Evolutionary conservation across 495 filamentous ascomycete species (phyloP), one percentile per base, ranked within the genome.

Genomic region (Aspergillus asperescens): DNA sequence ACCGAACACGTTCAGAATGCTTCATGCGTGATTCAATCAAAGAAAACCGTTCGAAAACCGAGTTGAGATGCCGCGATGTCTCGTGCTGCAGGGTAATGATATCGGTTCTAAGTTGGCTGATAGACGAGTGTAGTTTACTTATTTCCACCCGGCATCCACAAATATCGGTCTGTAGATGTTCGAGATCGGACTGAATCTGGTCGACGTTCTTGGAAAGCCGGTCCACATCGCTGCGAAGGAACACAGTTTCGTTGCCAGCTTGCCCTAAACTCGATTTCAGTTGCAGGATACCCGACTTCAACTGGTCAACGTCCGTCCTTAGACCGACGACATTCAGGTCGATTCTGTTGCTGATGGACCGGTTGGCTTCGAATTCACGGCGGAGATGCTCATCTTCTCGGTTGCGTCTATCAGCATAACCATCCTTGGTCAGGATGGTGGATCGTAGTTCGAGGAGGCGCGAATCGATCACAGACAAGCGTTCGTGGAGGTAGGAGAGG

Each of bases 371-470:
- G 23, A 74, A 74, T 54, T 74, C 71, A 2, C 69, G 69, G 35
- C 71, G 71, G 35, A 74, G 60, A 44, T 72, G 63, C 13, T 71
- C 60, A 46, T 74, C 71, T 55, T 74, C 71, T 18, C 71, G 68
- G 60, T 74, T 74, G 7, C 71, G 67, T 39, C 67, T 64, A 28
- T 74, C 69, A 39, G 67, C 60, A 54, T 74, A 74, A 34, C 58
- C 62, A 41, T 74, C 69, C 48, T 71, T 69, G 9, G 71, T 72
- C 32, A 74, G 51, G 7, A 72, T 55, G 20, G 56, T 62, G 4
- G 69, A 67, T 34, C 69, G 67, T 4, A 74, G 56, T 19, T 72
- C 71, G 23, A 75, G 55, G 2, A 74, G 49, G 12, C 63, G 69
- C 1, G 71, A 69, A 43, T 74, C 71, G 5, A 74, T 58, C 24